phyloP scores from a whole-genome alignment of 441 rosid genomes.

The Omphalea diandra region DNA sequence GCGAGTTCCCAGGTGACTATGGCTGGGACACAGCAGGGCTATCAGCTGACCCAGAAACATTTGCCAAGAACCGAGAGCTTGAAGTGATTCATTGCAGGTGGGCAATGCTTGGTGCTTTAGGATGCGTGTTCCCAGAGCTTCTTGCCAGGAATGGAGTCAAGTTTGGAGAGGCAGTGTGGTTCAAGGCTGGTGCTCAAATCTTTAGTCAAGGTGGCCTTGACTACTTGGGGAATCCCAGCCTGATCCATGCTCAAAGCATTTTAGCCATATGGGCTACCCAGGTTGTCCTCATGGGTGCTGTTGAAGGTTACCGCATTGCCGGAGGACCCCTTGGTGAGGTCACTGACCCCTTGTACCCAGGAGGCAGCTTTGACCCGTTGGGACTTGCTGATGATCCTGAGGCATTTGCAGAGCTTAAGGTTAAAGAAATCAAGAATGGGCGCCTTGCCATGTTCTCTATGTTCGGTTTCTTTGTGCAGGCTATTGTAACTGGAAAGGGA shows the following conservation, averaged over 20 bases:
- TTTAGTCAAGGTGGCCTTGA: constrained; percentile 42
- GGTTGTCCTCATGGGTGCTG: constrained; percentile 47
- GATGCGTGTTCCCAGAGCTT: constrained; percentile 55
- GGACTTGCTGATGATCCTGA: constrained; percentile 53
- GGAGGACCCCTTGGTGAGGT: constrained; percentile 52
- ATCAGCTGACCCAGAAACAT: constrained; percentile 53
- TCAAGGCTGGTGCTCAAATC: constrained; percentile 47
- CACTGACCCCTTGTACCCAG: constrained; percentile 50
- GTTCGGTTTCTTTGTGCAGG: constrained; percentile 64
- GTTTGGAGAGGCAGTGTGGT: constrained; percentile 49
- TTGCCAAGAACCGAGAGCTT: constrained; percentile 12
- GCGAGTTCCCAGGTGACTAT: constrained; percentile 50
- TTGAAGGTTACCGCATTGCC: constrained; percentile 45
- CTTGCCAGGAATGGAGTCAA: constrained; percentile 45
- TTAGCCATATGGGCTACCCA: constrained; percentile 45
- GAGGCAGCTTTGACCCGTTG: constrained; percentile 57
- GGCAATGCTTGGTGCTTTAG: constrained; percentile 59
- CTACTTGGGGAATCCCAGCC: constrained; percentile 43
- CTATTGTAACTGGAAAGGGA: constrained; percentile 54
- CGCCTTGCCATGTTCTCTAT: constrained; percentile 54
- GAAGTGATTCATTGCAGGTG: constrained; percentile 55
- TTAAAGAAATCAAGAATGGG: constrained; percentile 54
- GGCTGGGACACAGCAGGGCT: constrained; percentile 51
- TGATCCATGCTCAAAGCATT: constrained; percentile 49
- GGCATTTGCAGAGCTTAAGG: constrained; percentile 54